Evolutionary conservation across 768 basidiomycete species (phyloP).

Genomic region (Lentinula sp.): DNA sequence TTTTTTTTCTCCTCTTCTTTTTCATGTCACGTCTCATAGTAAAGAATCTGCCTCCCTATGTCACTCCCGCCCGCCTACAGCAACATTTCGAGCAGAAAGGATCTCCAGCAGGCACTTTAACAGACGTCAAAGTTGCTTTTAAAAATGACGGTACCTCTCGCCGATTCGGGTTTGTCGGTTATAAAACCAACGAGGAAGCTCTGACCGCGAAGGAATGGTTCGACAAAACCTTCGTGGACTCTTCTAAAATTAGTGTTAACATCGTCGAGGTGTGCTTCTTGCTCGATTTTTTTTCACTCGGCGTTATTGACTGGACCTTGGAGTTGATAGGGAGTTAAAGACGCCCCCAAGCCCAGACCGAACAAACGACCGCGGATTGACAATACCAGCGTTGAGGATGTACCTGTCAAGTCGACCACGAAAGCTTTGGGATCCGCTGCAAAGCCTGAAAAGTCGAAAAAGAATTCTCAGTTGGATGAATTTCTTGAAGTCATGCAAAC

Average conservation of each 20-base stretch:
- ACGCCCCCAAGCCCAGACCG: slow-evolving; percentile 61
- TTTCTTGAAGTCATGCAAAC: slow-evolving; percentile 73
- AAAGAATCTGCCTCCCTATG: slow-evolving; percentile 71
- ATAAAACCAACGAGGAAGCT: slow-evolving; percentile 76
- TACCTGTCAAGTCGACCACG: slow-evolving; percentile 5
- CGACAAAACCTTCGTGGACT: slow-evolving; percentile 77
- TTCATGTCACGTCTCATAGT: slow-evolving; percentile 79
- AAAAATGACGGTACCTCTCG: slow-evolving; percentile 77
- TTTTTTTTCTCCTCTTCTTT: neutral
- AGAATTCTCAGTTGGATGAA: slow-evolving; percentile 47
- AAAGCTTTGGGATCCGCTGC: slow-evolving; percentile 9
- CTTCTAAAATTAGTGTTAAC: slow-evolving; percentile 68
- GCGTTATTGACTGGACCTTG: slow-evolving; percentile 3
- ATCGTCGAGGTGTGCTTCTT: slow-evolving; percentile 63
- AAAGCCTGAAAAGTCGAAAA: slow-evolving; percentile 17
- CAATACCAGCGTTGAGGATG: slow-evolving; percentile 18
- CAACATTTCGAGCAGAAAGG: slow-evolving; percentile 62
- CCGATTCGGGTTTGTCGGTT: slow-evolving; percentile 91
- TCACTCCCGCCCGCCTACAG: slow-evolving; percentile 57
- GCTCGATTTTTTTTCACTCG: neutral
- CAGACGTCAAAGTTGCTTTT: slow-evolving; percentile 78
- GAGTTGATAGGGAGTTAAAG: slow-evolving; percentile 52
- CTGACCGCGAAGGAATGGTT: slow-evolving; percentile 74
- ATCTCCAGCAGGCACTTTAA: slow-evolving; percentile 64
- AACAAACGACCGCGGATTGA: slow-evolving; percentile 56